Conservation (phyloP, 2,329 filamentous ascomycete genomes). For the Acrodontium crateriforme region DNA sequence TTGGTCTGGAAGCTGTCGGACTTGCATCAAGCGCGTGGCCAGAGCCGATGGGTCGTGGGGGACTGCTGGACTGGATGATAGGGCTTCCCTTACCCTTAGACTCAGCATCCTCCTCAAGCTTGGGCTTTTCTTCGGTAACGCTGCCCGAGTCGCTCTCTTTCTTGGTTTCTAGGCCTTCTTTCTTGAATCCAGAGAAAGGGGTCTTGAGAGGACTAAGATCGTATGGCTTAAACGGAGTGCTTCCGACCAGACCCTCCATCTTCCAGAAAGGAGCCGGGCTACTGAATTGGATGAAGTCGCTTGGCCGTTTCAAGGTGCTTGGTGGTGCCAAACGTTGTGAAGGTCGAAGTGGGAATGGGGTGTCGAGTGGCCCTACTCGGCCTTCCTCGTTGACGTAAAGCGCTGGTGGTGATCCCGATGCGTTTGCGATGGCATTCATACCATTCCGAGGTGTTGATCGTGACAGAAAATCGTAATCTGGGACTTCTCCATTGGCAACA, state of each 20-base stretch:
- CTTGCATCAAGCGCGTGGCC: slow-evolving; percentile 15
- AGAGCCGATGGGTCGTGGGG: slow-evolving; percentile 12
- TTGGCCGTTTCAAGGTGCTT: slow-evolving; percentile 67
- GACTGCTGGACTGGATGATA: slow-evolving; percentile 20
- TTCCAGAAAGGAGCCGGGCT: slow-evolving; percentile 83
- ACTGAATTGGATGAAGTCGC: slow-evolving; percentile 73
- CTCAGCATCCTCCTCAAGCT: slow-evolving; percentile 7
- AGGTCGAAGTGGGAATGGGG: slow-evolving; percentile 24
- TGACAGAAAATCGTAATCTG: slow-evolving; percentile 17
- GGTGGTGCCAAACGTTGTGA: slow-evolving; percentile 59
- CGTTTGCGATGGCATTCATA: slow-evolving; percentile 22
- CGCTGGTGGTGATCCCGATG: slow-evolving; percentile 24
- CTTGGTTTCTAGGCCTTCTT: slow-evolving; percentile 11
- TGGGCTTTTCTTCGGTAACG: slow-evolving; percentile 4
- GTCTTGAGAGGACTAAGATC: slow-evolving; percentile 26
- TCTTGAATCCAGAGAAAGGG: slow-evolving; percentile 21
- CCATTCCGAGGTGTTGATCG: slow-evolving; percentile 22
- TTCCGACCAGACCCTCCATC: slow-evolving; percentile 63
- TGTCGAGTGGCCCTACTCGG: slow-evolving; percentile 21
- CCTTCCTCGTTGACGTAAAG: slow-evolving; percentile 24
- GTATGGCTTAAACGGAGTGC: slow-evolving; percentile 42
- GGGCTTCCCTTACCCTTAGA: slow-evolving; percentile 14
- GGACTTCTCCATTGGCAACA: slow-evolving; percentile 17
- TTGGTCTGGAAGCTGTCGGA: slow-evolving; percentile 18
- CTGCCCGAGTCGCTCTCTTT: slow-evolving; percentile 7